A percentile compares a stretch with the other conserved stretches of the same genome.
These are phyloP conservation scores for Lasiosphaeria miniovina DNA, from an alignment of 495 filamentous ascomycete species.

Conservation along the genomic window DNA sequence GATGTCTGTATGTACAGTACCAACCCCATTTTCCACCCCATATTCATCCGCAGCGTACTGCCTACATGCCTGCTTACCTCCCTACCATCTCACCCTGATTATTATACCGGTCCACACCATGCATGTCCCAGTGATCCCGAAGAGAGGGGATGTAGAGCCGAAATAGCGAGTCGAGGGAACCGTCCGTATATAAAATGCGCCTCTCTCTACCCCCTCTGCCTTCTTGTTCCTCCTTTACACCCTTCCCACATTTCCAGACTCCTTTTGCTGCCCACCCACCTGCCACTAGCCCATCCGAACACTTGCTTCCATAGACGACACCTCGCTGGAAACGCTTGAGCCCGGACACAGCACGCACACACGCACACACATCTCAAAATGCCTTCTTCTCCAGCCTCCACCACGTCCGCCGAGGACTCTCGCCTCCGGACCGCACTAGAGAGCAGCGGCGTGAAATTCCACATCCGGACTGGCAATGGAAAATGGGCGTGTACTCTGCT, in stretches of 20 bases:
- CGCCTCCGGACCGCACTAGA: conserved; percentile 35
- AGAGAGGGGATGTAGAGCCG: background rate
- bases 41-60: too few relatives aligned
- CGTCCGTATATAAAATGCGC: conserved; percentile 1
- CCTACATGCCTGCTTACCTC: background rate
- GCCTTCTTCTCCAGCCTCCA: conserved; percentile 13
- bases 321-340: background rate
- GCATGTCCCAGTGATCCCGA: conserved; percentile 1
- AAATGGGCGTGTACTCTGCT: conserved; percentile 42
- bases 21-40: too few relatives aligned
- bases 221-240: background rate
- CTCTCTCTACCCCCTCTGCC: background rate
- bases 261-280: background rate
- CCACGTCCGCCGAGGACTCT: conserved; percentile 12
- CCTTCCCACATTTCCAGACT: background rate
- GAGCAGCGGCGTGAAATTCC: conserved; percentile 39
- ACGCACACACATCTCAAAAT: conserved; percentile 9
- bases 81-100: background rate
- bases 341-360: background rate
- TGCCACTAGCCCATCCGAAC: background rate
- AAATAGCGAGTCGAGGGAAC: background rate
- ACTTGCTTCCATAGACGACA: background rate
- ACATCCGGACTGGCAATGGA: conserved; percentile 38
- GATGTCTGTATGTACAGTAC: too few relatives aligned
- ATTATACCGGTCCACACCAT: background rate